Conservation (phyloP, 345 rosid species). For the Passiflora organensis region DNA sequence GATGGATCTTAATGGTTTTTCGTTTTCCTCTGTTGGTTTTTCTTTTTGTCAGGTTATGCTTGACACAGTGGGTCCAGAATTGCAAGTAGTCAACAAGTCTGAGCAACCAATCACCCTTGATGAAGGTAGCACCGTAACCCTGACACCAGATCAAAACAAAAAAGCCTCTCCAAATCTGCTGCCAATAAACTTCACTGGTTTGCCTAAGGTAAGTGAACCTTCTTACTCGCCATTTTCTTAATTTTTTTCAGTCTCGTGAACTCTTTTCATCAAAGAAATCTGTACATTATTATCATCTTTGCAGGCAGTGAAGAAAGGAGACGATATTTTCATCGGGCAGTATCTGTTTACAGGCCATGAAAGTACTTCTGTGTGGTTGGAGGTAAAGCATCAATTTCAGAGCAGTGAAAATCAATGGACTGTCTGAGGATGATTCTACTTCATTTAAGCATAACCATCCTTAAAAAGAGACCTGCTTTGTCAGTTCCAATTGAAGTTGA, state of each 20-base stretch:
- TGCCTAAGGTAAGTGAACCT: conserved; percentile 37
- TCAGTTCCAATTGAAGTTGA: neutral
- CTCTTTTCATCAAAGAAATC: neutral
- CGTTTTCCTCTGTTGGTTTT: conserved; percentile 8
- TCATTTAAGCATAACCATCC: too few relatives aligned
- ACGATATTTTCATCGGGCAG: conserved; percentile 64
- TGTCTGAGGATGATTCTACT: too few relatives aligned
- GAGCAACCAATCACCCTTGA: conserved; percentile 49
- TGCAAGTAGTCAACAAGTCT: conserved; percentile 49
- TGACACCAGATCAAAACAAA: conserved; percentile 56
- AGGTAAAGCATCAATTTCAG: conserved; percentile 35
- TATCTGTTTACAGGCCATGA: conserved; percentile 68
- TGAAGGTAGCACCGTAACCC: conserved; percentile 40
- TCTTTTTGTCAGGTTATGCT: conserved; percentile 61
- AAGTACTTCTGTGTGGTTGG: conserved; percentile 67
- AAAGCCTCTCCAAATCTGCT: conserved; percentile 54
- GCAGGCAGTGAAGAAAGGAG: conserved; percentile 68
- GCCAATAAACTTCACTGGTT: conserved; percentile 55
- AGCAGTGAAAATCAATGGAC: too few relatives aligned
- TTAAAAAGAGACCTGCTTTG: too few relatives aligned
- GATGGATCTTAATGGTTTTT: neutral
- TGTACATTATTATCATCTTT: conserved; percentile 13
- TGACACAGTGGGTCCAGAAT: conserved; percentile 65
- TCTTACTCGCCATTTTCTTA: neutral
- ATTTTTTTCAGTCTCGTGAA: neutral